phyloP scores from a whole-genome alignment of 495 filamentous ascomycete genomes.

The Daldinia bambusicola region DNA sequence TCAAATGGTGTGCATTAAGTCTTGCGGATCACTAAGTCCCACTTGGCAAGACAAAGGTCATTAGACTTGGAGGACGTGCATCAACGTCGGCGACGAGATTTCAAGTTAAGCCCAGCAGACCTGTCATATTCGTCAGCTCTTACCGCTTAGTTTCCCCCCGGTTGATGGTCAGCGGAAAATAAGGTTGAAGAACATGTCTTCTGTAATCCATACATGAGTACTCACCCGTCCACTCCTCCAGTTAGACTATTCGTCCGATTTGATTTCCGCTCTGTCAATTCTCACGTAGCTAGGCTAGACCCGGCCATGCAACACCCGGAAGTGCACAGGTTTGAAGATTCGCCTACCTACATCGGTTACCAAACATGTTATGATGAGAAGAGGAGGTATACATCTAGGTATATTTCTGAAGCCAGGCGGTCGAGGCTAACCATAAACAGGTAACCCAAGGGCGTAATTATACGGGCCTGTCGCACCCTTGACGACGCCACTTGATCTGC shows the following conservation, averaged over 20 bases:
- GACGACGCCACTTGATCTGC: conserved; percentile 43
- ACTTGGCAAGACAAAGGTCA: conserved; percentile 23
- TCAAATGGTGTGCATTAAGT: conserved; percentile 40
- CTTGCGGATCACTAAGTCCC: conserved; percentile 37
- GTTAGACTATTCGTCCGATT: conserved; percentile 26
- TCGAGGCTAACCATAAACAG: conserved; percentile 30
- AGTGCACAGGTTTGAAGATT: conserved; percentile 32
- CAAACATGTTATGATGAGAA: conserved; percentile 30
- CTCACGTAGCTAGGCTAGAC: conserved; percentile 31
- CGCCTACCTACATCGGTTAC: conserved; percentile 35
- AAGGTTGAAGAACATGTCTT: conserved; percentile 32
- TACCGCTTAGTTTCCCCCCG: conserved; percentile 16
- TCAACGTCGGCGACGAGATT: conserved; percentile 30
- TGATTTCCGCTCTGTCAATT: conserved; percentile 35
- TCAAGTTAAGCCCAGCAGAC: conserved; percentile 24
- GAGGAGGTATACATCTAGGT: not conserved
- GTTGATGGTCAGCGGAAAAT: conserved; percentile 33
- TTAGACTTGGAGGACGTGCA: conserved; percentile 41
- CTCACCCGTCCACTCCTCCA: conserved; percentile 8
- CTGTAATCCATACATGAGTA: conserved; percentile 15
- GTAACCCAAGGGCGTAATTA: conserved; percentile 26
- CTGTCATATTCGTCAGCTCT: conserved; percentile 38
- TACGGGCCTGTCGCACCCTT: conserved; percentile 36
- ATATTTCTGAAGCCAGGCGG: conserved; percentile 6
- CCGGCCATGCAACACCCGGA: conserved; percentile 27